phyloP scores from a whole-genome alignment of 805 yeast genomes.

The Candida chauliodis region DNA sequence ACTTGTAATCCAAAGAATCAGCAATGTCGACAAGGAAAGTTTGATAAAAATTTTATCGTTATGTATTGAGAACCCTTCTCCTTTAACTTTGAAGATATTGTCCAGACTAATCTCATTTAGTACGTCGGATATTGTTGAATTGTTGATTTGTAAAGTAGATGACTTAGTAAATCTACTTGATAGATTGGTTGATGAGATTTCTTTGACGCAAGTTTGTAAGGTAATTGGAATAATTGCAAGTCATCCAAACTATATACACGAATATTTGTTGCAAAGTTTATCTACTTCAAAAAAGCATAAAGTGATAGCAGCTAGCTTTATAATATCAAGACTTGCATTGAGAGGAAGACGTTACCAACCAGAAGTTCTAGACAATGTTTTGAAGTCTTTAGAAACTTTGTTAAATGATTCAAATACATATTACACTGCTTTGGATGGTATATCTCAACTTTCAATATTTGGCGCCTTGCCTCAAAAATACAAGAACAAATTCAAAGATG shows the following conservation, averaged over 20 bases:
- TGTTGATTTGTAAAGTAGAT: slow-evolving; percentile 15
- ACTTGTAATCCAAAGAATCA: slow-evolving; percentile 20
- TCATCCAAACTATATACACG: slow-evolving; percentile 25
- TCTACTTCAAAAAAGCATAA: slow-evolving; percentile 14
- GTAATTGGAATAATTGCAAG: slow-evolving; percentile 48
- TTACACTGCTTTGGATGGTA: slow-evolving; percentile 30
- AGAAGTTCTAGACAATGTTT: slow-evolving; percentile 12
- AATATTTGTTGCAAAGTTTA: slow-evolving; percentile 1
- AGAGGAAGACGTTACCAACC: slow-evolving; percentile 23
- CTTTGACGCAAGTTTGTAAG: slow-evolving; percentile 35
- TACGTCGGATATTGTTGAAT: slow-evolving; percentile 21
- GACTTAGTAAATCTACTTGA: slow-evolving; percentile 23
- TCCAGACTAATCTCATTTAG: slow-evolving; percentile 29
- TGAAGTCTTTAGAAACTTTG: slow-evolving; percentile 14
- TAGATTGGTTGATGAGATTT: slow-evolving; percentile 18
- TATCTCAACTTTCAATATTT: slow-evolving; percentile 43
- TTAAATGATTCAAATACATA: slow-evolving; percentile 18
- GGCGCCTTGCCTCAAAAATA: slow-evolving; percentile 33
- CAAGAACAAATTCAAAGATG: slow-evolving; percentile 21
- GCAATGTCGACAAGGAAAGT: slow-evolving; percentile 16
- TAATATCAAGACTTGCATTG: slow-evolving; percentile 44
- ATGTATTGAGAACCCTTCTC: slow-evolving; percentile 23
- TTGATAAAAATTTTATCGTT: slow-evolving; percentile 24
- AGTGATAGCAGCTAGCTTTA: slow-evolving; percentile 37
- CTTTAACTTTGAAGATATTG: slow-evolving; percentile 23